phyloP scores from a whole-genome alignment of 306 rosid species.

The Ormosia semicastrata region DNA sequence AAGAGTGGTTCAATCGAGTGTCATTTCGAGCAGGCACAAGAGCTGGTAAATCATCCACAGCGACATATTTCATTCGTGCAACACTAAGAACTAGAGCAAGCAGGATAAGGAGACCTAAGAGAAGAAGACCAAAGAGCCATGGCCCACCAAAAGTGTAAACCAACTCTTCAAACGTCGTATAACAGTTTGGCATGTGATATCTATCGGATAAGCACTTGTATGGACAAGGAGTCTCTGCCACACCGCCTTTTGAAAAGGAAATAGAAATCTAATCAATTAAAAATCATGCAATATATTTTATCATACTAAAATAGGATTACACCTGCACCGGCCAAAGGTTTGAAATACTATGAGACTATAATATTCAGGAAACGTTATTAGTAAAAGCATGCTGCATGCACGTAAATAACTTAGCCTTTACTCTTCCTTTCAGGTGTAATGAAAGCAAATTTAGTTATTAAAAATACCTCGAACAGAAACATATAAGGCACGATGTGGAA shows the following conservation, averaged over 20 bases:
- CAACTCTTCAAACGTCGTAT: conserved; percentile 94
- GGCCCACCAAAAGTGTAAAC: conserved; percentile 98
- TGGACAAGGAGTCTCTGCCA: conserved; percentile 86
- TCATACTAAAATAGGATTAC: background rate
- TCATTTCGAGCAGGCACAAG: conserved; percentile 67
- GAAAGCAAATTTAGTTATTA: conserved; percentile 18
- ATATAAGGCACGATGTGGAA: conserved; percentile 80
- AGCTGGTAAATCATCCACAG: conserved; percentile 71
- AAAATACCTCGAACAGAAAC: conserved; percentile 71
- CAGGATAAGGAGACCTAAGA: conserved; percentile 69
- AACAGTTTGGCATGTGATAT: conserved; percentile 94
- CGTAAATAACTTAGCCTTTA: conserved; percentile 13
- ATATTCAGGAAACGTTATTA: background rate
- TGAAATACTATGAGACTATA: background rate
- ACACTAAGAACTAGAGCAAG: conserved; percentile 88
- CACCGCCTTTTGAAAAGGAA: conserved; percentile 68
- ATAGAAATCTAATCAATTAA: conserved; percentile 22
- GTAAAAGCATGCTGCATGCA: background rate
- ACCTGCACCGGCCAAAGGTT: background rate
- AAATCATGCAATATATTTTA: conserved; percentile 4
- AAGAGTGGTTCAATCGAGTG: conserved; percentile 76
- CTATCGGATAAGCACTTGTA: conserved; percentile 87
- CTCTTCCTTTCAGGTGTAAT: conserved; percentile 8
- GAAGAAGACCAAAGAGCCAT: conserved; percentile 78
- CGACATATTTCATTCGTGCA: conserved; percentile 81